phyloP scores from a whole-genome alignment of 768 basidiomycete species.

The Suillus plorans region DNA sequence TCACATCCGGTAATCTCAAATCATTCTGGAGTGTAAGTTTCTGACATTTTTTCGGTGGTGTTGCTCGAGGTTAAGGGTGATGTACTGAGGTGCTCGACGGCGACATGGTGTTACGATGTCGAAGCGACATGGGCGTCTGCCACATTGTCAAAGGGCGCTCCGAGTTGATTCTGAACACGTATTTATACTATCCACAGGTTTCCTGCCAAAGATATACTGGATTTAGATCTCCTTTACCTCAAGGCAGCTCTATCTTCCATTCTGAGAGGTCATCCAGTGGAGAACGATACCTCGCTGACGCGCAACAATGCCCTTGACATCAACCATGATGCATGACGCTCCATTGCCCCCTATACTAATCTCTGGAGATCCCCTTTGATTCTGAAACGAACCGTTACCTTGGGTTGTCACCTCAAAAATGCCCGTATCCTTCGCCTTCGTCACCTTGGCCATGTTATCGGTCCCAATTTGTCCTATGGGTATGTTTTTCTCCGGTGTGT shows the following conservation, averaged over 20 bases:
- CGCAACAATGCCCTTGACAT: not conserved
- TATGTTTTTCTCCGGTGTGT: not conserved
- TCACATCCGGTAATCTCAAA: conserved; percentile 5
- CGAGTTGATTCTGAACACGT: not conserved
- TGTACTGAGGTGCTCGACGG: not conserved
- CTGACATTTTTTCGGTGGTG: not conserved
- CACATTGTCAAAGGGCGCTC: not conserved
- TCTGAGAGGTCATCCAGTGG: not conserved
- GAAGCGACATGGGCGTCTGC: not conserved
- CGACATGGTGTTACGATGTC: not conserved
- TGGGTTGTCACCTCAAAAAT: conserved; percentile 1
- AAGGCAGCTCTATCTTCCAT: not conserved
- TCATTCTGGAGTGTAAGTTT: not conserved
- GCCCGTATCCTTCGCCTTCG: not conserved
- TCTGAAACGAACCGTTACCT: conserved; percentile 1
- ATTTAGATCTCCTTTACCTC: not conserved
- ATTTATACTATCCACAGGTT: conserved; percentile 2
- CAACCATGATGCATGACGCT: not conserved
- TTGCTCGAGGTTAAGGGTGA: not conserved
- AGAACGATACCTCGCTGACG: not conserved
- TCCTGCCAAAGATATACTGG: not conserved
- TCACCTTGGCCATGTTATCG: not conserved
- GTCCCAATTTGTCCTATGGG: not conserved
- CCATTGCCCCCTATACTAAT: not conserved
- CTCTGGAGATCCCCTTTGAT: not conserved